Percentiles rank a stretch among this genome's conserved stretches.
Conservation (phyloP, 805 yeast genomes). For the Sungouiozyma intestinalis region DNA sequence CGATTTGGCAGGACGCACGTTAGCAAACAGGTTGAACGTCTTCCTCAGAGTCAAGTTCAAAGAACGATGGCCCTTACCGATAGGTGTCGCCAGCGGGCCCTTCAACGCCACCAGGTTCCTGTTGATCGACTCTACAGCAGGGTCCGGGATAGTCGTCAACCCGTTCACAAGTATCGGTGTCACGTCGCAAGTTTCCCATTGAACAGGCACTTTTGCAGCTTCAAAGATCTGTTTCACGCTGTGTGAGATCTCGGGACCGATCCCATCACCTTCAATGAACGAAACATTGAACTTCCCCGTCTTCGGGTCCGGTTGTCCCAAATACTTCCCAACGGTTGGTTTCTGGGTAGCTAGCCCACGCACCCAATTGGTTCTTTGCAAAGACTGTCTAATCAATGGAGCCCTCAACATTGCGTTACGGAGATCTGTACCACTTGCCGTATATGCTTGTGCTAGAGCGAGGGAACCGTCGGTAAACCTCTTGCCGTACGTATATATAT, state of each 20-base stretch:
- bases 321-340: constrained; percentile 26
- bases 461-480: too few relatives aligned
- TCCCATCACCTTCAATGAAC: constrained; percentile 97
- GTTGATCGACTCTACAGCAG: constrained; percentile 87
- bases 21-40: constrained; percentile 92
- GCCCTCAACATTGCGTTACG: neutral
- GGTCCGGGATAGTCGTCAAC: constrained; percentile 84
- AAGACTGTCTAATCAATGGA: constrained; percentile 8
- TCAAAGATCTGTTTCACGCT: constrained; percentile 87
- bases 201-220: constrained; percentile 92
- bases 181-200: constrained; percentile 95
- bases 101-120: constrained; percentile 89
- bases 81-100: constrained; percentile 98
- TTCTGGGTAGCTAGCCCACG: constrained; percentile 11
- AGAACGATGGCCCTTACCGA: constrained; percentile 97
- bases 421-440: too few relatives aligned
- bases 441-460: too few relatives aligned
- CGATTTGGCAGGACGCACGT: constrained; percentile 93
- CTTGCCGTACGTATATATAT: too few relatives aligned
- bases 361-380: constrained; percentile 3
- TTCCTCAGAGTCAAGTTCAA: constrained; percentile 95
- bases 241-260: constrained; percentile 89
- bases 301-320: constrained; percentile 31
- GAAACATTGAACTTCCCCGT: constrained; percentile 90
- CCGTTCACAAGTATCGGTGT: constrained; percentile 89